Evolutionary conservation across 108 stramenopile genomes (phyloP).

Genomic region (Skeletonema potamos): DNA sequence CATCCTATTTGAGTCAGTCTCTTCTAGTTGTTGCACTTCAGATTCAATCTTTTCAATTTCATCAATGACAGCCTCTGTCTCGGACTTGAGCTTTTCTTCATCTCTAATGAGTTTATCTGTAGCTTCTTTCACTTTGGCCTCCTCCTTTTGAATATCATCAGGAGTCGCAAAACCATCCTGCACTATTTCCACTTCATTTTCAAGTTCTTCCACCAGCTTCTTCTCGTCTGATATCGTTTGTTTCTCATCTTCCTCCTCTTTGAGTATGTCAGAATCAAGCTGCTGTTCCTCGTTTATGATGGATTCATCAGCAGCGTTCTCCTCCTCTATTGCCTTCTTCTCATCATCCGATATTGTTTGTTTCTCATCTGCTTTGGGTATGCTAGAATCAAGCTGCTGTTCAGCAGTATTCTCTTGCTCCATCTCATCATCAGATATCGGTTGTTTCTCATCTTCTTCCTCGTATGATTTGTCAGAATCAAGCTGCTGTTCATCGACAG

Average conservation of each 20-base stretch:
- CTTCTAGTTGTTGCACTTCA: constrained; percentile 25
- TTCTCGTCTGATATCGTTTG: constrained; percentile 34
- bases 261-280: constrained; percentile 10
- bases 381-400: constrained; percentile 8
- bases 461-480: constrained; percentile 11
- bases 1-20: neutral
- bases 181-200: constrained; percentile 29
- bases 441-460: neutral
- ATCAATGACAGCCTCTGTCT: constrained; percentile 41
- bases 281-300: constrained; percentile 31
- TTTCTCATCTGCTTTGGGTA: neutral
- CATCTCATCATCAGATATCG: neutral
- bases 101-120: constrained; percentile 28
- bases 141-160: constrained; percentile 15
- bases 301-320: constrained; percentile 4
- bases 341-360: neutral
- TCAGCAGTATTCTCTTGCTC: neutral
- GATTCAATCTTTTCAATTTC: constrained; percentile 44
- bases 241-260: constrained; percentile 34
- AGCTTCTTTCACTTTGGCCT: constrained; percentile 13
- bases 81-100: constrained; percentile 37
- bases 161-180: constrained; percentile 7
- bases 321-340: neutral
- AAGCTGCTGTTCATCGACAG: constrained; percentile 21
- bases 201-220: constrained; percentile 29